Base-by-base conservation (phyloP, 2,329 filamentous ascomycete species). In the Diaporthe velutina region DNA sequence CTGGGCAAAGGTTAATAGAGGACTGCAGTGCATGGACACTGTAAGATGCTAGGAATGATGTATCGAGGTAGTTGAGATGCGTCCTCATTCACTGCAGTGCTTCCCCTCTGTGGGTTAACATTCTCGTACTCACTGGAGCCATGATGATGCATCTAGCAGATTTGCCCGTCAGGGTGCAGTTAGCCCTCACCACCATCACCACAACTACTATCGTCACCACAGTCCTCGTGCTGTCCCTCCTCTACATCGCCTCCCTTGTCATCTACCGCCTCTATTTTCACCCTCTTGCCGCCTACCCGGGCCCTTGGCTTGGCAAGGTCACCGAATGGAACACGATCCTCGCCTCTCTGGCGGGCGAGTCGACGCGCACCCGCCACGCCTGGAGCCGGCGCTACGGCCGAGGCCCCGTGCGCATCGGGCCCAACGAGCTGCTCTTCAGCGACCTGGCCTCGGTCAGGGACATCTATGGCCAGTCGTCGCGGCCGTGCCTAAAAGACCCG, bases 341-440 rank as follows among this genome's bases (percentile, higher is more conserved):
- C 35, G 60, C 52, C 13, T 55, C 60, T 10, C 35, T 64, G 60
- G 33, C 17, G 17, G 42, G 60, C n/a, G 42, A 42, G 60, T 40
- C 35, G 38, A 64, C 38, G 19, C 60, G 35, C 33, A 64, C 33
- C 42, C 42, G 60, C 5, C 60, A 64, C 35, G 42, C 60, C 35
- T 42, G 42, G 60, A 40, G 38, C 60, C 42, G 8, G 42, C 60
- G 60, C 42, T 64, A 64, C 42, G 60, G 60, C 1, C 38, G n/a
- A 0, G 60, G 33, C 22, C 60, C 60, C 25, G 60, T 64, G n/a
- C 60, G 60, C 42, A 64, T 64, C 60, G 35, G 38, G 22, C 35
- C 60, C 60, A 64, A 64, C 60, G 60, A 64, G 60, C 60, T 64
- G 22, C 60, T 64, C 35, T 64, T 64, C 19, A 48, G 60, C 33